Evolutionary conservation across 331 rosid species (phyloP).

Genomic region (Malus hybrid): DNA sequence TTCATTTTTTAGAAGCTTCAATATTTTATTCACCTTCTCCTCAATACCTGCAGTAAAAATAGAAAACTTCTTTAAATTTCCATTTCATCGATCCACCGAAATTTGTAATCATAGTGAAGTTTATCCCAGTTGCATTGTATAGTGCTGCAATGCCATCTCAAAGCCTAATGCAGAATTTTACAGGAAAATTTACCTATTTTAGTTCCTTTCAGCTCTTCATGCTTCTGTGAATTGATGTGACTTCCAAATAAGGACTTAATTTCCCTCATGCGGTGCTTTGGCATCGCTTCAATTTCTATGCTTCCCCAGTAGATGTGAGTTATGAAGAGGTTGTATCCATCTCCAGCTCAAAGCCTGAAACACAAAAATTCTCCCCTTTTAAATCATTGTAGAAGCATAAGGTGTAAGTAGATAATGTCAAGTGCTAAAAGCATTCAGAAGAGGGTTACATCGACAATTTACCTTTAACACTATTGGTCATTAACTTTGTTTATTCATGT

Average conservation of each 20-base stretch:
- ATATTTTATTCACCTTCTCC: constrained; percentile 56
- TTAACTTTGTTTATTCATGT: neutral
- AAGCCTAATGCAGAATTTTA: neutral
- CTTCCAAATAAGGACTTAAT: constrained; percentile 65
- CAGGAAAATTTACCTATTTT: constrained; percentile 50
- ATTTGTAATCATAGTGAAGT: neutral
- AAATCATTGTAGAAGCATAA: neutral
- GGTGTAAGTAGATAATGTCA: neutral
- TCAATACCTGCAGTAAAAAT: constrained; percentile 52
- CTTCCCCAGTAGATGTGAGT: constrained; percentile 27
- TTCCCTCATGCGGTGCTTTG: constrained; percentile 49
- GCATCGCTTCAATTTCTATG: constrained; percentile 48
- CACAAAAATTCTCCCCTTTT: neutral
- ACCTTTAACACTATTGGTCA: neutral
- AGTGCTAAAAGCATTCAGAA: neutral
- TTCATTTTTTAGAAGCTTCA: constrained; percentile 64
- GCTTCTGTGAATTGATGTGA: constrained; percentile 62
- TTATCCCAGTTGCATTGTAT: neutral
- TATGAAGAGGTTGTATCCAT: constrained; percentile 22
- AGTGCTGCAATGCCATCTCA: neutral
- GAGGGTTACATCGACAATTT: neutral
- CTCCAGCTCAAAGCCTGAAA: constrained; percentile 31
- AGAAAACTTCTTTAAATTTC: constrained; percentile 19
- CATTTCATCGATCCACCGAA: constrained; percentile 5
- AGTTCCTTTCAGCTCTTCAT: constrained; percentile 57